phyloP scores from a whole-genome alignment of 306 rosid species.

The Arachis hypogaea region DNA sequence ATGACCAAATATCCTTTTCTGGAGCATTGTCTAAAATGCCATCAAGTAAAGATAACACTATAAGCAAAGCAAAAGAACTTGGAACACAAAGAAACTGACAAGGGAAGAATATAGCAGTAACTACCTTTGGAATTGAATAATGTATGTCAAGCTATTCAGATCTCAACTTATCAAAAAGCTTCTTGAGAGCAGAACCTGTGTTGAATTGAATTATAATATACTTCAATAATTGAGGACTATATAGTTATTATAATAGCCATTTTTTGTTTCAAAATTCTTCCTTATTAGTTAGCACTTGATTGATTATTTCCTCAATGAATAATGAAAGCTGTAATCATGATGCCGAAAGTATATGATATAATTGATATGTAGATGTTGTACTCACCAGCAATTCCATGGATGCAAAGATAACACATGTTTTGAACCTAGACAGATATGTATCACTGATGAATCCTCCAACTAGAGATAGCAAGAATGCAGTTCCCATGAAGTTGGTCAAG shows the following conservation, averaged over 20 bases:
- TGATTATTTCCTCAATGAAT: background rate
- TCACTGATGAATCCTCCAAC: slow-evolving; percentile 76
- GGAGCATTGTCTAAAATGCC: slow-evolving; percentile 68
- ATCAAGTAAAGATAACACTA: slow-evolving; percentile 40
- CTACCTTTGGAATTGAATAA: slow-evolving; percentile 83
- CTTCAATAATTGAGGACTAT: slow-evolving; percentile 33
- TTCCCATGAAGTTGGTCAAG: slow-evolving; percentile 79
- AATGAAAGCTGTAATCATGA: background rate
- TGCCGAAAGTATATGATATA: no score
- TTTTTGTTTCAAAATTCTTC: background rate
- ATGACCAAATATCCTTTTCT: slow-evolving; percentile 70
- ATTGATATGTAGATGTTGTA: background rate
- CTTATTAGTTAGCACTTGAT: background rate
- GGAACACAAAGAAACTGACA: slow-evolving; percentile 28
- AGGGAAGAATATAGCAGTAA: slow-evolving; percentile 19
- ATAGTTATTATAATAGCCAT: background rate
- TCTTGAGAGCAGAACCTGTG: no score
- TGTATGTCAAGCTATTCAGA: slow-evolving; percentile 75
- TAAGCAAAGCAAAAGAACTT: slow-evolving; percentile 37
- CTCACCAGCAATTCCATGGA: slow-evolving; percentile 65
- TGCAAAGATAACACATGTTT: slow-evolving; percentile 60
- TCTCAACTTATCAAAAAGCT: slow-evolving; percentile 31
- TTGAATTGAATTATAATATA: no score
- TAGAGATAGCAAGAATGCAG: slow-evolving; percentile 66
- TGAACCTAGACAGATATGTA: slow-evolving; percentile 77